Conservation (phyloP, 1,284 basidiomycete species). For the Abortiporus biennis region DNA sequence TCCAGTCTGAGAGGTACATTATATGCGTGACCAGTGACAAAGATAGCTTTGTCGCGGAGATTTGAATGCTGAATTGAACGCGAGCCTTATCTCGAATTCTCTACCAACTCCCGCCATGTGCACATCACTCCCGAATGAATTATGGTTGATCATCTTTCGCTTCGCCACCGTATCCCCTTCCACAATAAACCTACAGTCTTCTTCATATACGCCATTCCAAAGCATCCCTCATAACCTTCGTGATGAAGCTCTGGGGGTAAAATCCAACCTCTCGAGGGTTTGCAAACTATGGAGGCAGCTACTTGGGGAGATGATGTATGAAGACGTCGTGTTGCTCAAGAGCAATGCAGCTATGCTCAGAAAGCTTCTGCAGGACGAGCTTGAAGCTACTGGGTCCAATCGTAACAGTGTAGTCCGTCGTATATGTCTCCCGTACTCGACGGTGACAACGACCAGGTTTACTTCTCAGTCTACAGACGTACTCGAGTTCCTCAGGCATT, state of each 20-base stretch:
- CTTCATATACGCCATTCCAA: constrained; percentile 22
- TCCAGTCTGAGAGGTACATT: too few relatives aligned
- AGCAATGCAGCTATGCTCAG: constrained; percentile 23
- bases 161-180: constrained; percentile 20
- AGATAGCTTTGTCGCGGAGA: too few relatives aligned
- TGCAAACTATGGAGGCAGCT: constrained; percentile 50
- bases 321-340: constrained; percentile 44
- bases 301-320: constrained; percentile 41
- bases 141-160: constrained; percentile 26
- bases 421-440: constrained; percentile 49
- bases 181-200: constrained; percentile 15
- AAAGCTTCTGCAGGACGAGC: constrained; percentile 19
- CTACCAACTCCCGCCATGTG: too few relatives aligned
- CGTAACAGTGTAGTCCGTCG: constrained; percentile 44
- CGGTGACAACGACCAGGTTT: constrained; percentile 31
- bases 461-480: constrained; percentile 20
- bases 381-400: constrained; percentile 17
- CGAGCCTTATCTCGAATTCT: too few relatives aligned
- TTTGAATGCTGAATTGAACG: too few relatives aligned
- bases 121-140: constrained; percentile 20
- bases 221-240: constrained; percentile 7
- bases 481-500: constrained; percentile 39
- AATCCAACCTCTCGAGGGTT: constrained; percentile 41
- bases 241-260: constrained; percentile 24
- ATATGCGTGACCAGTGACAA: too few relatives aligned